These are phyloP conservation scores for Exophiala bonariae DNA, from an alignment of 2,329 filamentous ascomycete species.

Conservation along the genomic window DNA sequence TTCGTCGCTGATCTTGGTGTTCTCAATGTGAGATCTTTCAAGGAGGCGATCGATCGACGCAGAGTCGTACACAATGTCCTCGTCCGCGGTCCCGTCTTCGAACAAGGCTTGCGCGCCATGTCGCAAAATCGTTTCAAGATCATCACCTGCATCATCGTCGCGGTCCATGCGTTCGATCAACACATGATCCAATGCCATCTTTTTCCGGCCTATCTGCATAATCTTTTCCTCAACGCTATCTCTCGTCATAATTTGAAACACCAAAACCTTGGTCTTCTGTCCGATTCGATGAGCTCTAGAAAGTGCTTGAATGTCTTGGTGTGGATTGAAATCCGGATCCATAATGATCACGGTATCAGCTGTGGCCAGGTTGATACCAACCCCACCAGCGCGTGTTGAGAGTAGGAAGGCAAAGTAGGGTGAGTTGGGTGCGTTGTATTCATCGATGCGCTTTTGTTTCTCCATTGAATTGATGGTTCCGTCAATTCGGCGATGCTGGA, in stretches of 20 bases:
- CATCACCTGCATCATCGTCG: constrained; percentile 74
- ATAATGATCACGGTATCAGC: constrained; percentile 98
- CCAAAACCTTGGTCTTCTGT: constrained; percentile 92
- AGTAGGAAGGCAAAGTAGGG: constrained; percentile 85
- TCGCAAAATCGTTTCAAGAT: constrained; percentile 83
- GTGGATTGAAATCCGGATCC: constrained; percentile 95
- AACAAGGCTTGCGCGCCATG: constrained; percentile 88
- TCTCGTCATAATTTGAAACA: constrained; percentile 91
- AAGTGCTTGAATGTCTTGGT: constrained; percentile 94
- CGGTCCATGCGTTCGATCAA: constrained; percentile 89
- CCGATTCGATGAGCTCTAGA: constrained; percentile 95
- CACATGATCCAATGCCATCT: constrained; percentile 93
- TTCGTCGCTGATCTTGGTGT: constrained; percentile 65
- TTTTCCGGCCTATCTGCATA: constrained; percentile 90
- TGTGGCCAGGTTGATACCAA: constrained; percentile 95
- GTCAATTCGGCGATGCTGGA: constrained; percentile 78
- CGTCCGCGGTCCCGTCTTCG: constrained; percentile 65
- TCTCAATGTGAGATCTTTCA: constrained; percentile 80
- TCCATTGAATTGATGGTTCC: constrained; percentile 77
- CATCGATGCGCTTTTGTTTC: constrained; percentile 92
- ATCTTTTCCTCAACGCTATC: constrained; percentile 92
- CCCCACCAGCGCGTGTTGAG: constrained; percentile 90
- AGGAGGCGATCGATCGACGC: constrained; percentile 84
- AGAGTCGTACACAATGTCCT: constrained; percentile 78
- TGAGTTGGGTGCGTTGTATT: constrained; percentile 84